Evolutionary conservation across 306 rosid genomes (phyloP).

Genomic region (Cyamopsis tetragonoloba): DNA sequence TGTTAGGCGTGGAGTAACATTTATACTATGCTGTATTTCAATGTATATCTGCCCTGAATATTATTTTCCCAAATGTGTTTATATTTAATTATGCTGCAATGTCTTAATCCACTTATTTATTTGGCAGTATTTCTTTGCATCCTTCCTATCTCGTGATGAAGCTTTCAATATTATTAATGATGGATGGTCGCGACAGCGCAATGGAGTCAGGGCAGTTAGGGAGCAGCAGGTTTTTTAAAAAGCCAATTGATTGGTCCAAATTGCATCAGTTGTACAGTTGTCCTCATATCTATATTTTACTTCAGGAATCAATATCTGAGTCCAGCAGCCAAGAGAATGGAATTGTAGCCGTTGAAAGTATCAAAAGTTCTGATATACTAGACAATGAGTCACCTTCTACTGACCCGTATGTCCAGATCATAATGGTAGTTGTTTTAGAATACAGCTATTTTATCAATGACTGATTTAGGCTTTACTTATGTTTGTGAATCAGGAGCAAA

Average conservation of each 20-base stretch:
- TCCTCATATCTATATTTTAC: constrained; percentile 32
- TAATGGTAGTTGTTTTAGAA: not conserved
- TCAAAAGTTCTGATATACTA: constrained; percentile 25
- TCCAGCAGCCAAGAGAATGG: constrained; percentile 57
- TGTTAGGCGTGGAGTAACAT: constrained; percentile 7
- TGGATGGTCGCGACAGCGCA: constrained; percentile 60
- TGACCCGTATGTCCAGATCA: constrained; percentile 43
- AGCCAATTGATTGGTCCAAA: constrained; percentile 1
- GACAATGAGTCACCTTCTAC: constrained; percentile 42
- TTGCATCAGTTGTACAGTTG: not conserved
- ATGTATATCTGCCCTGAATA: constrained; percentile 6
- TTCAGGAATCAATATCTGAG: constrained; percentile 63
- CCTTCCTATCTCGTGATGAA: constrained; percentile 93
- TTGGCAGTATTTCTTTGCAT: constrained; percentile 86
- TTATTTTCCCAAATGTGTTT: not conserved
- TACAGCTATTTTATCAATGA: constrained; percentile 2
- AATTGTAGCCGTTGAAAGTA: constrained; percentile 37
- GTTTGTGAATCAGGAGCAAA: constrained; percentile 42
- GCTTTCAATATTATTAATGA: constrained; percentile 81
- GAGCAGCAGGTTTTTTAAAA: constrained; percentile 57
- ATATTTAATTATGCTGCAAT: constrained; percentile 25
- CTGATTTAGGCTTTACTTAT: constrained; percentile 22
- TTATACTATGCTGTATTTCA: constrained; percentile 23
- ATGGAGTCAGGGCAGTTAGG: constrained; percentile 37
- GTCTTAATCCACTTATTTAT: constrained; percentile 27